Evolutionary conservation across 768 basidiomycete species (phyloP).

Genomic region (Auriscalpium orientale): DNA sequence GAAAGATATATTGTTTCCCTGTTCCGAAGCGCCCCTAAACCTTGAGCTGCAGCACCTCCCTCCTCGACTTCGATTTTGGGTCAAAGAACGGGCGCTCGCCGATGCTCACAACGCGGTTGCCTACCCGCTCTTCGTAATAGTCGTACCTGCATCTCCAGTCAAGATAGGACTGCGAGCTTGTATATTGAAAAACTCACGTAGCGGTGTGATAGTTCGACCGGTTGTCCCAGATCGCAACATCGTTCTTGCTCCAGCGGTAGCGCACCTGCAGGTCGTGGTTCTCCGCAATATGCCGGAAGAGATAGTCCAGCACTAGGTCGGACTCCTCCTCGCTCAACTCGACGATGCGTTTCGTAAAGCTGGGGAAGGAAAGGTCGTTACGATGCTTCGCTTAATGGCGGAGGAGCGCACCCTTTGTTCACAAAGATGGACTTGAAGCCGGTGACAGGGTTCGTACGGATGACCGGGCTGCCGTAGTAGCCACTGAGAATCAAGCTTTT

Average conservation of each 20-base stretch:
- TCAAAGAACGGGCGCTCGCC: constrained; percentile 4
- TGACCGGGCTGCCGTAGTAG: constrained; percentile 40
- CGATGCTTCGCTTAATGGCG: background rate
- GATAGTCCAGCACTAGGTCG: constrained; percentile 60
- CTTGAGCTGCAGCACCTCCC: background rate
- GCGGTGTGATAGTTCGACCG: constrained; percentile 12
- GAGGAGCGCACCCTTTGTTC: constrained; percentile 45
- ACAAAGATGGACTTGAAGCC: constrained; percentile 82
- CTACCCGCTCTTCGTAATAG: background rate
- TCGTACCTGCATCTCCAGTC: background rate
- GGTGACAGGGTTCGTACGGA: constrained; percentile 81
- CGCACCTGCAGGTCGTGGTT: constrained; percentile 71
- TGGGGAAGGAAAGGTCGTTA: constrained; percentile 22
- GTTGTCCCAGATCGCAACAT: constrained; percentile 82
- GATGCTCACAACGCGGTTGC: constrained; percentile 3
- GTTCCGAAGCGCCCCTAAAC: too few species aligned
- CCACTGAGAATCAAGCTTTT: constrained; percentile 13
- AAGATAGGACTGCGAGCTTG: background rate
- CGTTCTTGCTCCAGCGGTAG: constrained; percentile 70
- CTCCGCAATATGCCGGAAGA: constrained; percentile 63
- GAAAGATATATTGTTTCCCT: too few species aligned
- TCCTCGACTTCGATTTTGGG: background rate
- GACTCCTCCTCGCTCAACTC: constrained; percentile 77
- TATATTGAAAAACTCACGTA: background rate
- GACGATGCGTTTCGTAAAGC: constrained; percentile 74